phyloP scores from a whole-genome alignment of 2,329 filamentous ascomycete genomes.

The Aspergillus uvarum region DNA sequence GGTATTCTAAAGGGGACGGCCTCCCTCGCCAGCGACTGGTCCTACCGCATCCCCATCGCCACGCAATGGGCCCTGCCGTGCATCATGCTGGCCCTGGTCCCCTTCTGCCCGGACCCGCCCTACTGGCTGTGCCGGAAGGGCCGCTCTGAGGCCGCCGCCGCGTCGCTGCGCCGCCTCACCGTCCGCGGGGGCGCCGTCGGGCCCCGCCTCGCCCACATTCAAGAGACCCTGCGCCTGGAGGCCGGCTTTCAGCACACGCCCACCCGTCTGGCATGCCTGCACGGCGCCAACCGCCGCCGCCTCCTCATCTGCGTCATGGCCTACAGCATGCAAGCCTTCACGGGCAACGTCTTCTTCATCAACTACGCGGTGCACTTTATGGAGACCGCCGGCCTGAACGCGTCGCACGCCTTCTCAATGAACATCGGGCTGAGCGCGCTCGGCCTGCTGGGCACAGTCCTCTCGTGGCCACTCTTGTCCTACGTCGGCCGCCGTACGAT shows the following conservation, averaged over 20 bases:
- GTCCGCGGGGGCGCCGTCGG: slow-evolving; percentile 19
- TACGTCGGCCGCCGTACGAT: slow-evolving; percentile 42
- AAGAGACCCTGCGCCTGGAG: slow-evolving; percentile 29
- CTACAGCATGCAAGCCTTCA: slow-evolving; percentile 32
- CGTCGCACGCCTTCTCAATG: slow-evolving; percentile 32
- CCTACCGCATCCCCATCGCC: slow-evolving; percentile 29
- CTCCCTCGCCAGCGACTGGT: slow-evolving; percentile 15
- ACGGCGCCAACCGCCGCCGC: slow-evolving; percentile 29
- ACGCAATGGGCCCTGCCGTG: slow-evolving; percentile 27
- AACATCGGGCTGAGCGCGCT: slow-evolving; percentile 44
- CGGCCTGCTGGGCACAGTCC: slow-evolving; percentile 43
- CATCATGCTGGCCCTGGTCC: slow-evolving; percentile 21
- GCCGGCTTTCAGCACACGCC: slow-evolving; percentile 18
- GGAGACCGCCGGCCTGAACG: slow-evolving; percentile 31
- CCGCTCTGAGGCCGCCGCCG: slow-evolving; percentile 19
- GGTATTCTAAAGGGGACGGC: slow-evolving; percentile 30
- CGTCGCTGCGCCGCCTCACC: slow-evolving; percentile 21
- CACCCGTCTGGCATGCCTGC: slow-evolving; percentile 27
- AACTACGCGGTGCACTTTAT: slow-evolving; percentile 37
- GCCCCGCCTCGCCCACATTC: slow-evolving; percentile 28
- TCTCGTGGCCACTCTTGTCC: slow-evolving; percentile 43
- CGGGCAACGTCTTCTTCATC: slow-evolving; percentile 30
- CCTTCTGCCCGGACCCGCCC: slow-evolving; percentile 27
- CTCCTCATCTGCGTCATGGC: slow-evolving; percentile 28
- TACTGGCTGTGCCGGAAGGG: slow-evolving; percentile 28